Percentiles rank a stretch among this genome's conserved stretches.
phyloP scores from a whole-genome alignment of 768 basidiomycete genomes.

The Mycena filopes region DNA sequence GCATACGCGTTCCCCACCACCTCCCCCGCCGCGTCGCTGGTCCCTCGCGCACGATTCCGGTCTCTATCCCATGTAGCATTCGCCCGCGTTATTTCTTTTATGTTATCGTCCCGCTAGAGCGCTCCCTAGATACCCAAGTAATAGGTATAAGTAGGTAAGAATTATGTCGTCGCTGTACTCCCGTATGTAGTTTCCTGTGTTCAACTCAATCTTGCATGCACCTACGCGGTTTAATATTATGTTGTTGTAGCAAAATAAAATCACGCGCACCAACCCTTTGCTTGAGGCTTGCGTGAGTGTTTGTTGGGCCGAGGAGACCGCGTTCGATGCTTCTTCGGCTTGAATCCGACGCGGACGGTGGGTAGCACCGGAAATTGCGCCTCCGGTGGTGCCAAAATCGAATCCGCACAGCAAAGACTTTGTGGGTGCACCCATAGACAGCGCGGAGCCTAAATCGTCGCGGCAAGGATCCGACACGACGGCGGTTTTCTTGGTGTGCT shows the following conservation, averaged over 20 bases:
- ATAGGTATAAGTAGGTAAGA: slow-evolving; percentile 29
- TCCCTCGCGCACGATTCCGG: slow-evolving; percentile 7
- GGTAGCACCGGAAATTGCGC: slow-evolving; percentile 2
- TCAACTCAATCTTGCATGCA: slow-evolving; percentile 14
- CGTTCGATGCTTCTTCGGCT: background rate
- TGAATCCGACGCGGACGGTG: background rate
- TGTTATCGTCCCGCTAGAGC: too few relatives aligned
- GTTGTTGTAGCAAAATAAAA: slow-evolving; percentile 19
- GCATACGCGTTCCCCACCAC: background rate
- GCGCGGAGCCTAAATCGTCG: background rate
- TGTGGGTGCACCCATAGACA: background rate
- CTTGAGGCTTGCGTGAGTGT: background rate
- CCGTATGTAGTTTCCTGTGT: background rate
- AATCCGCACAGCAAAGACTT: slow-evolving; percentile 19
- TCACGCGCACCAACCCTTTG: background rate
- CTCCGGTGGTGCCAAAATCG: slow-evolving; percentile 24
- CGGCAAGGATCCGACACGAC: background rate
- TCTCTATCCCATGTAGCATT: slow-evolving; percentile 16
- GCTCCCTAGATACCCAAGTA: slow-evolving; percentile 15
- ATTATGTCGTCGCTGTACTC: slow-evolving; percentile 19
- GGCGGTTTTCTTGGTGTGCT: too few relatives aligned
- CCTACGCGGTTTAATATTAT: background rate
- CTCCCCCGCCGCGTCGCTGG: slow-evolving; percentile 23
- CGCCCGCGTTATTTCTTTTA: background rate
- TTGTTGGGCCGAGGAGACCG: background rate